A percentile compares a stretch with the other conserved stretches of the same genome.
Conservation (phyloP, 2,329 filamentous ascomycete genomes). For the Aspergillus ochraceoroseus region DNA sequence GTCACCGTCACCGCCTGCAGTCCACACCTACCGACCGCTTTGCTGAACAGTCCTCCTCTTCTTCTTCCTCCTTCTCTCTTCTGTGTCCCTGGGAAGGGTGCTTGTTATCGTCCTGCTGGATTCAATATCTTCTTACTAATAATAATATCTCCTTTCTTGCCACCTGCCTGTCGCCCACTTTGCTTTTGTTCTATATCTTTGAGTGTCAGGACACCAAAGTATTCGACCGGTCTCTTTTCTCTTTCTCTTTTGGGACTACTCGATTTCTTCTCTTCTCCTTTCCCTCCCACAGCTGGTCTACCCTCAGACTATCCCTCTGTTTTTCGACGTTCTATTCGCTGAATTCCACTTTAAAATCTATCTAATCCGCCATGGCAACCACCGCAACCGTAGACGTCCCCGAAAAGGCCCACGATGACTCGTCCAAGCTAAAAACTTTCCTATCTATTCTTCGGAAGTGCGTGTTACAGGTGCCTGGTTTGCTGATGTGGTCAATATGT, state of each 20-base stretch:
- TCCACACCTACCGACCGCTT: slow-evolving; percentile 12
- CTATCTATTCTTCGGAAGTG: slow-evolving; percentile 83
- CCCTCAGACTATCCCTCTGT: background rate
- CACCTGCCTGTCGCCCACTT: too few species aligned
- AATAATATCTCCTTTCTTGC: too few species aligned
- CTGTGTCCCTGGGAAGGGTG: background rate
- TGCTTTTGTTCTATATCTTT: slow-evolving; percentile 1
- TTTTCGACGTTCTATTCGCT: too few species aligned
- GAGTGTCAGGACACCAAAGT: slow-evolving; percentile 10
- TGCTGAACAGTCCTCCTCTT: slow-evolving; percentile 12
- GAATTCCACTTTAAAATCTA: too few species aligned
- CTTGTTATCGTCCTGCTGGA: too few species aligned
- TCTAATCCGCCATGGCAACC: slow-evolving; percentile 29
- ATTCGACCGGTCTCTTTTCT: background rate
- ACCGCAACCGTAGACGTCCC: slow-evolving; percentile 27
- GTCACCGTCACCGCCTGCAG: slow-evolving; percentile 25
- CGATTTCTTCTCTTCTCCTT: background rate
- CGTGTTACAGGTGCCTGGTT: background rate
- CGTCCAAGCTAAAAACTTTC: slow-evolving; percentile 84
- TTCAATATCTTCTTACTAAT: too few species aligned
- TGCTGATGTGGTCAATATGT: background rate
- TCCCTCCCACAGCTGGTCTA: slow-evolving; percentile 2
- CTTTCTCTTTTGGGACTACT: background rate
- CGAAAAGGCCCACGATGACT: slow-evolving; percentile 66
- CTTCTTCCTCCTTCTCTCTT: background rate